phyloP scores from a whole-genome alignment of 2,329 filamentous ascomycete species.

The Ophiostoma novo-ulmi region DNA sequence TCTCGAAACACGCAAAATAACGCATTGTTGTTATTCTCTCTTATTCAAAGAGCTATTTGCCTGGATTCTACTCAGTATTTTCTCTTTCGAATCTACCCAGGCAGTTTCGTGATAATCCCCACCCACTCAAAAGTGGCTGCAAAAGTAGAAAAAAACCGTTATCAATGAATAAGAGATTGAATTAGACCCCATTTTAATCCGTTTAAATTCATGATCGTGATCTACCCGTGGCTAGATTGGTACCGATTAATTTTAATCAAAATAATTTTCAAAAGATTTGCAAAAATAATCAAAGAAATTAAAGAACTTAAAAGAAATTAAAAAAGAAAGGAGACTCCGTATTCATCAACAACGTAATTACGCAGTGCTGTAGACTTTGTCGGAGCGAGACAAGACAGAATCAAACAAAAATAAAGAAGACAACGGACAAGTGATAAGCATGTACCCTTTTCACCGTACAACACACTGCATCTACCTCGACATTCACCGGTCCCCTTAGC shows the following conservation, averaged over 20 bases:
- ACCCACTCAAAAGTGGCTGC: not conserved
- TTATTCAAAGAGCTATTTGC: not conserved
- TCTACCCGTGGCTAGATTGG: not conserved
- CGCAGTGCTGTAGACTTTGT: not conserved
- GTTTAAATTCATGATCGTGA: conserved; percentile 7
- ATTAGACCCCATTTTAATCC: not conserved
- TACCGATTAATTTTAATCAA: not conserved
- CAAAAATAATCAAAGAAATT: not conserved
- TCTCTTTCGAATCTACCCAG: not conserved
- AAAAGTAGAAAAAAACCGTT: not conserved
- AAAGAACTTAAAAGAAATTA: not conserved
- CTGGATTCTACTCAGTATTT: not conserved
- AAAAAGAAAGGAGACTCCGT: not conserved
- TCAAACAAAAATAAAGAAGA: not conserved
- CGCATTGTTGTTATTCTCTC: not conserved
- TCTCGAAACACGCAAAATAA: not conserved
- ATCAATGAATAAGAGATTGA: not conserved
- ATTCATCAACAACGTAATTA: not conserved
- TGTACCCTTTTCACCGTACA: not conserved
- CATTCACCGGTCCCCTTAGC: not conserved
- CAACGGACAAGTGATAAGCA: not conserved
- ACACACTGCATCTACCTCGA: not conserved
- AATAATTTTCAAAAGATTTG: not conserved
- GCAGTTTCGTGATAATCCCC: not conserved
- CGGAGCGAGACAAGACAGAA: not conserved